Conservation (phyloP, 768 basidiomycete species). For the Tulasnella sp. region DNA sequence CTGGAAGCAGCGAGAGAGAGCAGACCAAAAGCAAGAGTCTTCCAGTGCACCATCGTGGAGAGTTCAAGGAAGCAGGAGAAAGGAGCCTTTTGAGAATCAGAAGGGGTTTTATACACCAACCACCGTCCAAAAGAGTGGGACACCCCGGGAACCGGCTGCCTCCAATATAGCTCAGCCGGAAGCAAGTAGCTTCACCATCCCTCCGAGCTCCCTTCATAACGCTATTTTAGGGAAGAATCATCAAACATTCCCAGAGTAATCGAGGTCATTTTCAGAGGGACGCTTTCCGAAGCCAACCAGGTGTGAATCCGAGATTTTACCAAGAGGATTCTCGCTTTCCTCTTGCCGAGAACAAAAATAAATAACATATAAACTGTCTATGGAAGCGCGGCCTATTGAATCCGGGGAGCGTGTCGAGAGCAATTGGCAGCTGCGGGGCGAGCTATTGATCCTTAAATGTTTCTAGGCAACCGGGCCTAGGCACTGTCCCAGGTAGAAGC, state of each 20-base stretch:
- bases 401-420: not conserved
- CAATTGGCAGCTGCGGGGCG: not conserved
- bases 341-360: not conserved
- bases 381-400: not conserved
- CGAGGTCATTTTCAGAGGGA: not conserved
- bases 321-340: not conserved
- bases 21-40: not conserved
- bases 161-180: not conserved
- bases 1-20: not conserved
- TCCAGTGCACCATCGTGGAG: not conserved
- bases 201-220: not conserved
- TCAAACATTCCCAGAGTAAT: too few species aligned
- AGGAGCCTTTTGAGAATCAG: not conserved
- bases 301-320: not conserved
- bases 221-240: not conserved
- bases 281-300: not conserved
- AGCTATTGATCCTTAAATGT: not conserved
- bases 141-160: not conserved
- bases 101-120: not conserved
- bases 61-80: not conserved
- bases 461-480: not conserved
- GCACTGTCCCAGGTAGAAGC: not conserved
- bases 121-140: not conserved
- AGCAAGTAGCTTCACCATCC: not conserved
- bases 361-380: not conserved